Percentiles rank a stretch among this genome's conserved stretches.
These are phyloP conservation scores for Microthlaspi erraticum DNA, from an alignment of 345 rosid species.

Conservation along the genomic window DNA sequence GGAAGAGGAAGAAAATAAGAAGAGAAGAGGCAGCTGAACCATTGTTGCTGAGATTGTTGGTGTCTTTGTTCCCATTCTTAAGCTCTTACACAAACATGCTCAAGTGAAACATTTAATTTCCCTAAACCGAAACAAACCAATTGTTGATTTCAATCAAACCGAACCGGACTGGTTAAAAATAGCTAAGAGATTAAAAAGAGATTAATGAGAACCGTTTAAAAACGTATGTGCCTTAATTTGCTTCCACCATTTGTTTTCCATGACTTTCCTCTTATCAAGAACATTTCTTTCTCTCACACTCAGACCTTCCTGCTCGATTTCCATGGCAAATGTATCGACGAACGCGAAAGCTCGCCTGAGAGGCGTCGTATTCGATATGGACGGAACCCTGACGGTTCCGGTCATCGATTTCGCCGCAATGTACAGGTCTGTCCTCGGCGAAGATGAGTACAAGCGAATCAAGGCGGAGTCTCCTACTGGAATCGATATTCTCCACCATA, in stretches of 20 bases:
- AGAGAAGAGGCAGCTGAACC: constrained; percentile 40
- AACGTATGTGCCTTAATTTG: constrained; percentile 7
- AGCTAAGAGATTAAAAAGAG: not conserved
- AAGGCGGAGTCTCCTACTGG: constrained; percentile 75
- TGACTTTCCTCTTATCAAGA: constrained; percentile 42
- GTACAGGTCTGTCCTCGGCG: constrained; percentile 87
- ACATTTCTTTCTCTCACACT: constrained; percentile 36
- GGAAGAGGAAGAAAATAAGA: constrained; percentile 34
- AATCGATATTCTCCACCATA: constrained; percentile 79
- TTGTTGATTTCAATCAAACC: constrained; percentile 10
- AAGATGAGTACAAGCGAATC: constrained; percentile 67
- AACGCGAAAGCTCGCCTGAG: constrained; percentile 56
- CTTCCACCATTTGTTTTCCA: constrained; percentile 15
- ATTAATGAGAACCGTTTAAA: constrained; percentile 26
- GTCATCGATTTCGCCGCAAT: constrained; percentile 88
- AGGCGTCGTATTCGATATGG: constrained; percentile 84
- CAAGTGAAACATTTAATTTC: constrained; percentile 9
- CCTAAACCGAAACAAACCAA: constrained; percentile 6
- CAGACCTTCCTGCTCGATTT: constrained; percentile 38
- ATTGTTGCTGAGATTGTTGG: constrained; percentile 44
- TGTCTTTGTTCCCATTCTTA: constrained; percentile 46
- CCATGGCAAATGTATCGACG: constrained; percentile 32
- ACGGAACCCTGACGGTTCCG: constrained; percentile 92
- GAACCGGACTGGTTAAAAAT: constrained; percentile 33
- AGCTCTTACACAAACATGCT: constrained; percentile 44